Evolutionary conservation across 2,329 filamentous ascomycete genomes (phyloP), one percentile per base, ranked within the genome.

Genomic region (Bipolaris oryzae): DNA sequence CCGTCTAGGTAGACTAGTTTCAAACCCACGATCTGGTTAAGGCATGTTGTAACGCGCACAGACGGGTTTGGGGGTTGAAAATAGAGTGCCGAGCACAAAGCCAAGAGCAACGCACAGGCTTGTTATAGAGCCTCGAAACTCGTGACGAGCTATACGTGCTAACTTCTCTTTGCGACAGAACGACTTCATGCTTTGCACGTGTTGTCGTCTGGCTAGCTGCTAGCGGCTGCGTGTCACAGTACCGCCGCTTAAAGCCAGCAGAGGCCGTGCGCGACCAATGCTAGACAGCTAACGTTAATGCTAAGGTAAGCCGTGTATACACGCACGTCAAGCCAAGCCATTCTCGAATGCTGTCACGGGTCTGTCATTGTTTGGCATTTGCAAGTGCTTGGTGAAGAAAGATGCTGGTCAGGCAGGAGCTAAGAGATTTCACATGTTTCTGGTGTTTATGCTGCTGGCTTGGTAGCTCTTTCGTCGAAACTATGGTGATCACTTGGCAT

Each of bases 221-320:
- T 48, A 28, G 45, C 34, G 34, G n/a, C 28, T n/a, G 33, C 35
- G 35, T 48, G n/a, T 48, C 35, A 48, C 23, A 44, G 45, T 48
- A n/a, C 39, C 16, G 20, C 45, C 33, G 45, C 45, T 35, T 48
- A 10, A 48, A 37, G 35, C 45, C 21, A 31, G 35, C 10, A 28
- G 15, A 37, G 16, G 45, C 16, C 18, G 10, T 38, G 11, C 18
- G 13, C 45, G n/a, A 11, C 13, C 3, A 34, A 20, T 23, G 13
- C 34, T 48, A 25, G 20, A 44, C 23, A 44, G 16, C 21, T 23
- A 44, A 44, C 42, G 28, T 31, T 31, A 31, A 28, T 42, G 38
- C 47, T 18, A 41, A 41, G 47, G n/a, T 37, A 33, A 41, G 28
- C 16, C 15, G 38, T 21, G 21, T 50, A 38, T 39, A 50, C 38